Conservation (phyloP, 177 flowering plant genomes). For the Telopea speciosissima region DNA sequence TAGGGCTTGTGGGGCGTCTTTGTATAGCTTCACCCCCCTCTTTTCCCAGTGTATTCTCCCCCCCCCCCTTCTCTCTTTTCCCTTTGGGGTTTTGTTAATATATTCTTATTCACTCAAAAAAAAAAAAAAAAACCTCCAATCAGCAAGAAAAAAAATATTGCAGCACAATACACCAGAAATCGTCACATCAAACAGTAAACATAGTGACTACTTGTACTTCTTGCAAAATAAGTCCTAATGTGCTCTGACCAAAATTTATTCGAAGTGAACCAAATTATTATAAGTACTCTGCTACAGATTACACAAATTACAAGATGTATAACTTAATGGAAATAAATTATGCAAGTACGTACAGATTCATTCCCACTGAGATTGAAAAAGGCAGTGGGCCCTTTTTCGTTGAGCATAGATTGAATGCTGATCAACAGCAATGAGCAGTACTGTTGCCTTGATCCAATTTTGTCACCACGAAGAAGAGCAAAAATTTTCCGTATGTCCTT, state of each 20-base stretch:
- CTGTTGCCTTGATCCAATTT: conserved; percentile 48
- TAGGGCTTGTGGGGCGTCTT: too few species aligned
- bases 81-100: too few species aligned
- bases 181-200: too few species aligned
- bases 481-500: conserved; percentile 96
- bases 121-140: too few species aligned
- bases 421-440: conserved; percentile 65
- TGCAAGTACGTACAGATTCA: conserved; percentile 66
- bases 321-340: conserved; percentile 1
- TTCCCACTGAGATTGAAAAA: conserved; percentile 81
- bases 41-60: too few species aligned
- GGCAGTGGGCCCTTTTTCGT: conserved; percentile 93
- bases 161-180: too few species aligned
- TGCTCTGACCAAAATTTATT: not conserved
- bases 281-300: not conserved
- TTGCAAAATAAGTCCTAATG: too few species aligned
- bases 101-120: too few species aligned
- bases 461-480: conserved; percentile 80
- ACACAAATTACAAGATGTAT: not conserved
- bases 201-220: too few species aligned
- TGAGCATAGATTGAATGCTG: conserved; percentile 74
- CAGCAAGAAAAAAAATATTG: too few species aligned
- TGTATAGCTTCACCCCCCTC: too few species aligned
- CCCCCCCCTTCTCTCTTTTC: too few species aligned
- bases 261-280: not conserved